Evolutionary conservation across 345 rosid genomes (phyloP), one percentile per base, ranked within the genome.

Genomic region (Microcos paniculata): DNA sequence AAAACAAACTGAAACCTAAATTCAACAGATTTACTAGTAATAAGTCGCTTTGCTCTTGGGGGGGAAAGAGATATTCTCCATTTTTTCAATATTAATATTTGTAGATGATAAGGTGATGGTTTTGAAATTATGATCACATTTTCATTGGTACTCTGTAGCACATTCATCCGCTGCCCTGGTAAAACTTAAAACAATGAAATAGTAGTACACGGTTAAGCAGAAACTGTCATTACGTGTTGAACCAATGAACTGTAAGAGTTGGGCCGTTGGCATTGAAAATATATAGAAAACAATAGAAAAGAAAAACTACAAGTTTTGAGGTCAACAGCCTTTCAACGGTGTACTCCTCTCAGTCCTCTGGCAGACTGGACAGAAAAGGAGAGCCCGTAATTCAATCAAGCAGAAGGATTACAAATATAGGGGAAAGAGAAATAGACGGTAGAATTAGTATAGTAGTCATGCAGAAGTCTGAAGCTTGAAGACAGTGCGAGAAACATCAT

Each of bases 401-500:
- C 56, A 46, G 8, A 66, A n/a, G 14, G 21, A 30, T 3, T 3
- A 14, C 2, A 13, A 28, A 23, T 24, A 28, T 14, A 23, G 0
- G 13, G n/a, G 45, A 7, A 21, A 62, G 4, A 24, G 38, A 67
- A 19, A 63, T 1, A 13, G 55, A 67, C 8, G 3, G 5, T 35
- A 26, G 55, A 66, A 8, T 38, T 16, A 46, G 58, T 16, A n/a
- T n/a, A 46, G 58, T 30, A 69, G 49, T 69, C 11, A 49, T 69
- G 14, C 26, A 30, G 28, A 69, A 69, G 30, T 49, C 28, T 49
- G 58, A 49, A 18, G 11, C 18, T 6, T 69, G 73, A 51, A 49
- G 42, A 69, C 72, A 69, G 30, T 69, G 72, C 18, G 19, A 69
- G 43, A 19, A 69, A 69, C 42, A 64, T 64, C 69, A 30, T 69